These are phyloP conservation scores for Ilyonectria sp. DNA, from an alignment of 2,329 filamentous ascomycete genomes.

Conservation along the genomic window DNA sequence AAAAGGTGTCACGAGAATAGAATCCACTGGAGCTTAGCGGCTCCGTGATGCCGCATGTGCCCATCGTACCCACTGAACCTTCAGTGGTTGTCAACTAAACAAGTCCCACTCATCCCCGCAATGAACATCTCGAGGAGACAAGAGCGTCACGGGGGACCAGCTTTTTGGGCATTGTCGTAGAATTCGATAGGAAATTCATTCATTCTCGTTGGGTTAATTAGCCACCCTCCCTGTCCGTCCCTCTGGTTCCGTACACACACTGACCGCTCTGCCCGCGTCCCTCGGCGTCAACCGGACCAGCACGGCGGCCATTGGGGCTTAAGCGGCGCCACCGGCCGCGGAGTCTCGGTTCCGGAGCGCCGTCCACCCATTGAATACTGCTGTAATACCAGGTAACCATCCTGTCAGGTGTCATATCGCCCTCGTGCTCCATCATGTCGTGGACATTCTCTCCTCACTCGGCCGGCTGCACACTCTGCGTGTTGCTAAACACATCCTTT, in stretches of 20 bases:
- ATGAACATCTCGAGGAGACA: too few species aligned
- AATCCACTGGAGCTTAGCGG: background rate
- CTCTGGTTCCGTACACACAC: background rate
- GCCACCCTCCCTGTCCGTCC: too few species aligned
- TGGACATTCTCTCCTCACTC: constrained; percentile 29
- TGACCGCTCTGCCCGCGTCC: background rate
- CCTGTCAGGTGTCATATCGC: background rate
- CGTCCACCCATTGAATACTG: background rate
- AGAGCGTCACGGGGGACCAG: too few species aligned
- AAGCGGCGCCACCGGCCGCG: background rate
- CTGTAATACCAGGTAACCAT: background rate
- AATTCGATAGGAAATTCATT: background rate
- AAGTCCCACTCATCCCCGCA: too few species aligned
- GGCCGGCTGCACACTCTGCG: constrained; percentile 51
- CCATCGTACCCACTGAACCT: background rate
- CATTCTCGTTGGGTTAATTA: background rate
- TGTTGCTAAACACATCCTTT: constrained; percentile 57
- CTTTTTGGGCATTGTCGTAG: too few species aligned
- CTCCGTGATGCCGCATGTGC: background rate
- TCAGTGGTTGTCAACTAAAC: too few species aligned
- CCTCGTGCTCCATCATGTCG: background rate
- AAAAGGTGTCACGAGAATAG: background rate
- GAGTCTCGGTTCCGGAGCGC: background rate
- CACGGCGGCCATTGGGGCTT: background rate
- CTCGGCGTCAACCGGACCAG: background rate